These are phyloP conservation scores for Fusarium stilboides DNA, from an alignment of 2,329 filamentous ascomycete genomes.

Conservation along the genomic window DNA sequence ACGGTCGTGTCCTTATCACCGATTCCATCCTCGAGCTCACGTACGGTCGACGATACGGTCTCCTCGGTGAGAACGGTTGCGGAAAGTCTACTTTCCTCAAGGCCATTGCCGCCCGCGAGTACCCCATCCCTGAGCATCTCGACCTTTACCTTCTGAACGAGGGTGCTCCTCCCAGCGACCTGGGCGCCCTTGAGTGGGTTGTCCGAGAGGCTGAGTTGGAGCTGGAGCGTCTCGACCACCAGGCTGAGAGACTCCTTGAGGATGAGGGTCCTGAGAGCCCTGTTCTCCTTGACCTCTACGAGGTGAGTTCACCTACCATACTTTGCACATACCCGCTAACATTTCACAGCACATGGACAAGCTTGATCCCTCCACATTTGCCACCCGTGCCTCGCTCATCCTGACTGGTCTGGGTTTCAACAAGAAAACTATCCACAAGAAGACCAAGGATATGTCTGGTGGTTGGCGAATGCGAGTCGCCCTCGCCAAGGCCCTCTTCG, in stretches of 20 bases:
- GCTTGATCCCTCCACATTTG: slow-evolving; percentile 98
- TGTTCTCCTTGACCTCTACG: slow-evolving; percentile 93
- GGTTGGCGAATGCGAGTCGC: slow-evolving; percentile 99
- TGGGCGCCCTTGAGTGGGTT: slow-evolving; percentile 97
- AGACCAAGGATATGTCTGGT: slow-evolving; percentile 99
- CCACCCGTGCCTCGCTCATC: slow-evolving; percentile 95
- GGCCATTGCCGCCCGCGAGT: slow-evolving; percentile 93
- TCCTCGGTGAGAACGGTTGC: slow-evolving; percentile 98
- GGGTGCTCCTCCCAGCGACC: slow-evolving; percentile 89
- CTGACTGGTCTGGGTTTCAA: slow-evolving; percentile 99
- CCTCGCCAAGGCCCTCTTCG: slow-evolving; percentile 96
- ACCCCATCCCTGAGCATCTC: slow-evolving; percentile 93
- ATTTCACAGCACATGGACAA: slow-evolving; percentile 87
- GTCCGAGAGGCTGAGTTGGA: slow-evolving; percentile 94
- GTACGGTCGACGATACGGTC: slow-evolving; percentile 92
- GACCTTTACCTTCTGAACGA: slow-evolving; percentile 99
- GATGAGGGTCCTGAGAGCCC: slow-evolving; percentile 92
- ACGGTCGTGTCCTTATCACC: slow-evolving; percentile 95
- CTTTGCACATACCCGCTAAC: slow-evolving; percentile 34
- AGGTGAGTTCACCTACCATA: slow-evolving; percentile 72
- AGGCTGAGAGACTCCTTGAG: slow-evolving; percentile 92
- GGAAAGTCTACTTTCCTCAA: slow-evolving; percentile 99
- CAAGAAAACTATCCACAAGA: slow-evolving; percentile 97
- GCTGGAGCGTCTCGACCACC: slow-evolving; percentile 88
- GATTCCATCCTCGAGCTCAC: slow-evolving; percentile 95